phyloP scores from a whole-genome alignment of 352 stramenopile genomes.

The Globisporangium carolinianum region DNA sequence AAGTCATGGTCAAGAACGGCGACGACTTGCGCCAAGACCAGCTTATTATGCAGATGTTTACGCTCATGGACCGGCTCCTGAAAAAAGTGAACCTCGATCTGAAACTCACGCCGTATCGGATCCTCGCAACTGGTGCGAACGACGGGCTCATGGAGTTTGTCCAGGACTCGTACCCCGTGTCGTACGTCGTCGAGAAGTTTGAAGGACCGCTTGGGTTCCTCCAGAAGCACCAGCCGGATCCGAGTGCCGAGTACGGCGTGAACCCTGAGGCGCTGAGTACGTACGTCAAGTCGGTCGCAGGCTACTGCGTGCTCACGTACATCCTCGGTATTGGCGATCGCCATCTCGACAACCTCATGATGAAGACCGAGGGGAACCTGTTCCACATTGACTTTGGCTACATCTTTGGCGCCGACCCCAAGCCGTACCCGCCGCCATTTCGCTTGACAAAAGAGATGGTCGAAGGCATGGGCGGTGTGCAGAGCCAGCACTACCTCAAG shows the following conservation, averaged over 20 bases:
- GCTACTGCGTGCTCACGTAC: slow-evolving; percentile 99
- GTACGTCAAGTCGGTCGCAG: slow-evolving; percentile 97
- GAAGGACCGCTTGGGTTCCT: slow-evolving; percentile 88
- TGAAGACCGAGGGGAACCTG: slow-evolving; percentile 93
- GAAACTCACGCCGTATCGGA: slow-evolving; percentile 94
- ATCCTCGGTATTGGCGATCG: slow-evolving; percentile 98
- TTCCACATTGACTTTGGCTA: slow-evolving; percentile 99
- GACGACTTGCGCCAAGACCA: slow-evolving; percentile 99
- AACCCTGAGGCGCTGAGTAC: slow-evolving; percentile 90
- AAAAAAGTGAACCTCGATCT: slow-evolving; percentile 99
- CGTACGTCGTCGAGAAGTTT: slow-evolving; percentile 93
- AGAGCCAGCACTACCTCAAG: slow-evolving; percentile 87
- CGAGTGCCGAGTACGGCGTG: slow-evolving; percentile 82
- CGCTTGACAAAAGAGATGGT: slow-evolving; percentile 97
- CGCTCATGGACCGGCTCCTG: slow-evolving; percentile 98
- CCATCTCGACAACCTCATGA: slow-evolving; percentile 99
- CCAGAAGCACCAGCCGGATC: slow-evolving; percentile 80
- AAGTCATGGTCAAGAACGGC: slow-evolving; percentile 99
- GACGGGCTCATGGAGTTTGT: slow-evolving; percentile 98
- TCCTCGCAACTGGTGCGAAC: slow-evolving; percentile 81
- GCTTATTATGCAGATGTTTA: slow-evolving; percentile 99
- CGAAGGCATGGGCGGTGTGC: slow-evolving; percentile 93
- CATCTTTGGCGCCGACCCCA: slow-evolving; percentile 98
- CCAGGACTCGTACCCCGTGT: slow-evolving; percentile 92
- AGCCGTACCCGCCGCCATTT: slow-evolving; percentile 98